Conservation (phyloP, 805 yeast genomes). For the Starmerella floris region DNA sequence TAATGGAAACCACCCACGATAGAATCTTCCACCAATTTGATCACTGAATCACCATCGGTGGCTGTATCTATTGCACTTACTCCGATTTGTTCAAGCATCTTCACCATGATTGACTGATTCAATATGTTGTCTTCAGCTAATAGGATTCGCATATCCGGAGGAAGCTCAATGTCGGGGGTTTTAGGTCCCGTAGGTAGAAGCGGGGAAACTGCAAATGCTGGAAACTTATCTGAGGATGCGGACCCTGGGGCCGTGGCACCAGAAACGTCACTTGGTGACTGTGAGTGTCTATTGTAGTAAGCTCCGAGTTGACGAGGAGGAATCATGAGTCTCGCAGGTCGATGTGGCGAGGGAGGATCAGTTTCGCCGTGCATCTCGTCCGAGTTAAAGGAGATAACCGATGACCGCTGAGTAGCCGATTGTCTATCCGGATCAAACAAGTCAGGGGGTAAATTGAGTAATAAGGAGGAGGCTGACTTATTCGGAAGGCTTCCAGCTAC, state of each 20-base stretch:
- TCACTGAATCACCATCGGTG: conserved; percentile 79
- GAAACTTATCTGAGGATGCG: background rate
- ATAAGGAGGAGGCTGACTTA: conserved; percentile 11
- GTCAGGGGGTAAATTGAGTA: conserved; percentile 6
- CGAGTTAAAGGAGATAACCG: background rate
- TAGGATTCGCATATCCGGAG: conserved; percentile 33
- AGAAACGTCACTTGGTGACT: background rate
- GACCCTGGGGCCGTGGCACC: background rate
- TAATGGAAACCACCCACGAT: conserved; percentile 29
- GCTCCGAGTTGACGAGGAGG: background rate
- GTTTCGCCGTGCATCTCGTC: background rate
- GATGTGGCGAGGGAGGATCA: background rate
- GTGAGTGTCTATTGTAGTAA: background rate
- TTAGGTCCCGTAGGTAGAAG: background rate
- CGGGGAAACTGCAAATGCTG: background rate
- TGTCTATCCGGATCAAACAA: background rate
- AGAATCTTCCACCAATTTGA: conserved; percentile 46
- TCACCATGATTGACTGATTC: conserved; percentile 77
- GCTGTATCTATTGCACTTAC: conserved; percentile 58
- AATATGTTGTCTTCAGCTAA: conserved; percentile 86
- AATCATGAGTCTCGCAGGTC: background rate
- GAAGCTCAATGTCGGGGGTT: background rate
- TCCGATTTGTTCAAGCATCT: conserved; percentile 78
- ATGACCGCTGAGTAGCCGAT: background rate
- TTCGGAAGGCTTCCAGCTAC: conserved; percentile 4